phyloP scores from a whole-genome alignment of 768 basidiomycete genomes.

The Hemileccinum rubropunctum region DNA sequence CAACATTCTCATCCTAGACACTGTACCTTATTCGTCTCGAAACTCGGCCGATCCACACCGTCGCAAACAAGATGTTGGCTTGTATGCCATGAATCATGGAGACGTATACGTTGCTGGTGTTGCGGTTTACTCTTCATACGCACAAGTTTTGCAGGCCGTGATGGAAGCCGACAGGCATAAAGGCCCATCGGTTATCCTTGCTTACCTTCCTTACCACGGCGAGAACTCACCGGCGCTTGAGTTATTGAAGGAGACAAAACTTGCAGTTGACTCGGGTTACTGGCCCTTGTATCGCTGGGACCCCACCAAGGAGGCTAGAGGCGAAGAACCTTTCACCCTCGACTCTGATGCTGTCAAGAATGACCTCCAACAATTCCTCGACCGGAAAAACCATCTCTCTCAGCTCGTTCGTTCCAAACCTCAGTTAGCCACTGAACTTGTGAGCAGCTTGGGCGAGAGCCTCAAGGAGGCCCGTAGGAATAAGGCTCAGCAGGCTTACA shows the following conservation, averaged over 20 bases:
- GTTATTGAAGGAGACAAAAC: constrained; percentile 95
- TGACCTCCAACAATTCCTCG: constrained; percentile 90
- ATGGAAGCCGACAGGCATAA: constrained; percentile 87
- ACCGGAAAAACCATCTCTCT: constrained; percentile 94
- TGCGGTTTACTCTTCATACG: constrained; percentile 94
- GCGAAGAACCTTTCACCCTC: constrained; percentile 84
- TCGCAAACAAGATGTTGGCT: constrained; percentile 92
- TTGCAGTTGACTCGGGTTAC: constrained; percentile 93
- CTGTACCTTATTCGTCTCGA: constrained; percentile 80
- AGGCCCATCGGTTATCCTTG: constrained; percentile 90
- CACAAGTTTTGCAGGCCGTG: constrained; percentile 88
- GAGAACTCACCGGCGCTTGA: constrained; percentile 81
- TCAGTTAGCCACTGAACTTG: constrained; percentile 76
- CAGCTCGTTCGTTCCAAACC: constrained; percentile 85
- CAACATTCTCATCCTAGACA: constrained; percentile 95
- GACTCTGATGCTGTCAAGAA: constrained; percentile 95
- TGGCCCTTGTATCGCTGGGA: constrained; percentile 99
- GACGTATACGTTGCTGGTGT: constrained; percentile 95
- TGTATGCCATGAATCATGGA: constrained; percentile 99
- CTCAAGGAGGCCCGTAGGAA: constrained; percentile 80
- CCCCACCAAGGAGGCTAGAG: constrained; percentile 72
- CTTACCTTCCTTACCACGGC: constrained; percentile 85
- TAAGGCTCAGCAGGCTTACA: constrained; percentile 81
- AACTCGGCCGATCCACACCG: constrained; percentile 65
- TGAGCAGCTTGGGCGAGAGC: constrained; percentile 79